Evolutionary conservation across 225 moss, liverwort and hornwort species (phyloP), one percentile per base, ranked within the genome.

Genomic region (Marchantia paleacea): DNA sequence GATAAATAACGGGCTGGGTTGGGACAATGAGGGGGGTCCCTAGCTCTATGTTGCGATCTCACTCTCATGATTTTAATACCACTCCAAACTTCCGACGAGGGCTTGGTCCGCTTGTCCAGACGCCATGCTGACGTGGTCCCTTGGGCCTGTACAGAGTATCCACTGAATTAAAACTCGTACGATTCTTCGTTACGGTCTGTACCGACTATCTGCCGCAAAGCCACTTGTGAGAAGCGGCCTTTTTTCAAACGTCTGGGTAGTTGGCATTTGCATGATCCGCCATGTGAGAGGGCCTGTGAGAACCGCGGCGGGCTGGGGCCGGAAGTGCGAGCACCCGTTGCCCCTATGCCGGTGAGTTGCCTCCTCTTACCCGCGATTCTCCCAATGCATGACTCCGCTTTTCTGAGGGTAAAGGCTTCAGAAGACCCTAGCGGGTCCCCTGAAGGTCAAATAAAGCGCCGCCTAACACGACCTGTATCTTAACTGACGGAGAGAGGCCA

Each of bases 221-320:
- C 8, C 48, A 20, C 20, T 48, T 70, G 70, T 47, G 70, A 47
- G 70, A 47, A 70, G 70, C 70, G 47, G 47, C 70, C 70, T 70
- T 31, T 12, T 70, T 70, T 49, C 70, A 15, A 9, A 28, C 67
- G 28, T 15, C 24, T 10, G 28, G 67, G 18, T 28, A 72, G 50
- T 50, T 72, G 71, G 71, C 71, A 39, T 31, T 22, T 16, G 71
- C 71, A 19, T 49, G 71, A 22, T 5, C 2, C 71, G 71, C 71
- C 48, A 50, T 1, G 8, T 72, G 71, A 13, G 20, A 48, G n/a
- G 11, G 30, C 12, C 30, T 26, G 67, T 28, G 30, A 1, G 39
- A 22, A 49, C 48, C 31, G 71, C 48, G 71, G 71, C 71, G 71
- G 28, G 47, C 50, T 51, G 71, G 48, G 71, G 19, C 28, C 71